A percentile compares a stretch with the other conserved stretches of the same genome.
phyloP scores from a whole-genome alignment of 148 eudicot species.

The Rheum nobile region DNA sequence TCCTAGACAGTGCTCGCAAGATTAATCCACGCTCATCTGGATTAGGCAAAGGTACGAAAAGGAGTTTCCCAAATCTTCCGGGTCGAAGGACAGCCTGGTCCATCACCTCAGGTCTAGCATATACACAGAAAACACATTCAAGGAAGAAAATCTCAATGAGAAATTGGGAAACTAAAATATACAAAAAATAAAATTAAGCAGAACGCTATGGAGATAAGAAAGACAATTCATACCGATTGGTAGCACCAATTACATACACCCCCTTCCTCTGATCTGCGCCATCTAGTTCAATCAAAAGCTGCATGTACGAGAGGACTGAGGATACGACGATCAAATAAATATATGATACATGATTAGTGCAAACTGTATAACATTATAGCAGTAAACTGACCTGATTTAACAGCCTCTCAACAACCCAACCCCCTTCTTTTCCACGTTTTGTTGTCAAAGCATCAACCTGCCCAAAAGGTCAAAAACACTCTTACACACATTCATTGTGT shows the following conservation, averaged over 20 bases:
- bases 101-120: constrained; percentile 52
- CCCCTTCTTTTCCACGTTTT: constrained; percentile 45
- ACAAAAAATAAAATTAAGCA: neutral
- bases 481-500: neutral
- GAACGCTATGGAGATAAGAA: neutral
- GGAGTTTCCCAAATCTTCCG: constrained; percentile 57
- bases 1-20: constrained; percentile 46
- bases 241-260: constrained; percentile 73
- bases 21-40: constrained; percentile 53
- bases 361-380: neutral
- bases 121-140: neutral
- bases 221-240: constrained; percentile 39
- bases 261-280: constrained; percentile 54
- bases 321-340: neutral
- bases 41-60: constrained; percentile 56
- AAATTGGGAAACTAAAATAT: neutral
- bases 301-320: constrained; percentile 16
- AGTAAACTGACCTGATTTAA: constrained; percentile 39
- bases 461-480: neutral
- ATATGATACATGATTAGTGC: neutral
- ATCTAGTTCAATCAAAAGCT: constrained; percentile 63
- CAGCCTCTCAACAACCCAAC: constrained; percentile 47
- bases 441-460: constrained; percentile 65
- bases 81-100: constrained; percentile 56
- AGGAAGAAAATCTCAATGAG: neutral